Conservation (phyloP, 2,329 filamentous ascomycete species). For the Xylariaceae sp. region DNA sequence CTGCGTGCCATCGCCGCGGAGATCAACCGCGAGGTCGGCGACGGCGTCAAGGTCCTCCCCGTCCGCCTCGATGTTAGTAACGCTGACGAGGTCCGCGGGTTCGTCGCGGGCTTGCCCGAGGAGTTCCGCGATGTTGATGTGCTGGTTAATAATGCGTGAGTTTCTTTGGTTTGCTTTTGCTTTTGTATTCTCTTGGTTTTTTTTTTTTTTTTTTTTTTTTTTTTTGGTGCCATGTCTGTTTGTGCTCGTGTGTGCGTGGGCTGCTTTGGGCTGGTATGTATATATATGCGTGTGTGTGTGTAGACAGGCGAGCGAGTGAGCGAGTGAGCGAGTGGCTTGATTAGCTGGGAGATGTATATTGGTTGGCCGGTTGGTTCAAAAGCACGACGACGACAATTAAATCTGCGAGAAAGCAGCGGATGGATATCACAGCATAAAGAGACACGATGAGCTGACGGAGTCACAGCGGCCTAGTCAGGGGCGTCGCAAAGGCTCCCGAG, state of each 20-base stretch:
- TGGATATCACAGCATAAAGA: no score
- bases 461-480: slow-evolving; percentile 80
- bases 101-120: slow-evolving; percentile 73
- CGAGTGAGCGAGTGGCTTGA: no score
- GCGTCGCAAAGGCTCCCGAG: slow-evolving; percentile 80
- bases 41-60: slow-evolving; percentile 79
- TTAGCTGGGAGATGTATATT: no score
- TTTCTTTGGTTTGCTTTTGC: slow-evolving; percentile 38
- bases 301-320: no score
- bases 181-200: background rate
- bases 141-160: slow-evolving; percentile 94
- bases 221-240: no score
- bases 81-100: slow-evolving; percentile 70
- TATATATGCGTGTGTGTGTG: no score
- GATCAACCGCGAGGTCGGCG: slow-evolving; percentile 75
- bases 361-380: no score
- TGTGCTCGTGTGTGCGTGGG: no score
- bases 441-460: background rate
- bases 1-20: slow-evolving; percentile 76
- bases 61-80: slow-evolving; percentile 88
- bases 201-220: no score
- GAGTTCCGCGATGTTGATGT: slow-evolving; percentile 86
- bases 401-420: no score
- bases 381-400: no score
- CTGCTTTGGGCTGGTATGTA: no score